A percentile compares a stretch with the other conserved stretches of the same genome.
Evolutionary conservation across 345 rosid genomes (phyloP).

Genomic region (Eucalyptus melliodora): DNA sequence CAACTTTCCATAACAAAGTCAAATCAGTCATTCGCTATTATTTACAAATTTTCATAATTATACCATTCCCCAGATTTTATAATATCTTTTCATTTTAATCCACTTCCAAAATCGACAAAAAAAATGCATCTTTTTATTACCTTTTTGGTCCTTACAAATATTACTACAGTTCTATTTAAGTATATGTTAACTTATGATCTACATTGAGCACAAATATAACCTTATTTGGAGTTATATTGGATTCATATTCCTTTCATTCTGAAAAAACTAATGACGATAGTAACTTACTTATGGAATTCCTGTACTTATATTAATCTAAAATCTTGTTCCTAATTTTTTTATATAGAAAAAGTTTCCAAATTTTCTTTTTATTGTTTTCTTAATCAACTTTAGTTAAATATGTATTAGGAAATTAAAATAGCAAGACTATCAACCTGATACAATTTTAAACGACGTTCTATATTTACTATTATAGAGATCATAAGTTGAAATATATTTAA

Average conservation of each 20-base stretch:
- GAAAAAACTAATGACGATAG: neutral
- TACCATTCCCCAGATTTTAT: neutral
- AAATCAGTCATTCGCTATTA: neutral
- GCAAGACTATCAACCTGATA: neutral
- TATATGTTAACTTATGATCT: neutral
- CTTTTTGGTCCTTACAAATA: neutral
- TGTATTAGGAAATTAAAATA: neutral
- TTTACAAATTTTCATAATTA: neutral
- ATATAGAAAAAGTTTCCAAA: neutral
- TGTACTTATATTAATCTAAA: neutral
- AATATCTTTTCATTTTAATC: neutral
- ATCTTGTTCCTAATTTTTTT: neutral
- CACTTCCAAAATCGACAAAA: neutral
- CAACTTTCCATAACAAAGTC: neutral
- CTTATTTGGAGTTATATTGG: neutral
- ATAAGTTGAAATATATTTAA: neutral
- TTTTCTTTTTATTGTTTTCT: neutral
- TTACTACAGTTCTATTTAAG: neutral
- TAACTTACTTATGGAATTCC: neutral
- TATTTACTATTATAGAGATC: neutral
- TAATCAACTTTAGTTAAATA: neutral
- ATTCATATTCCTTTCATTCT: neutral
- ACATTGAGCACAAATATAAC: neutral
- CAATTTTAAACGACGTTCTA: neutral
- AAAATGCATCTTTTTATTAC: neutral